A percentile compares a stretch with the other conserved stretches of the same genome.
Conservation (phyloP, 345 rosid genomes). For the Orychophragmus violaceus region DNA sequence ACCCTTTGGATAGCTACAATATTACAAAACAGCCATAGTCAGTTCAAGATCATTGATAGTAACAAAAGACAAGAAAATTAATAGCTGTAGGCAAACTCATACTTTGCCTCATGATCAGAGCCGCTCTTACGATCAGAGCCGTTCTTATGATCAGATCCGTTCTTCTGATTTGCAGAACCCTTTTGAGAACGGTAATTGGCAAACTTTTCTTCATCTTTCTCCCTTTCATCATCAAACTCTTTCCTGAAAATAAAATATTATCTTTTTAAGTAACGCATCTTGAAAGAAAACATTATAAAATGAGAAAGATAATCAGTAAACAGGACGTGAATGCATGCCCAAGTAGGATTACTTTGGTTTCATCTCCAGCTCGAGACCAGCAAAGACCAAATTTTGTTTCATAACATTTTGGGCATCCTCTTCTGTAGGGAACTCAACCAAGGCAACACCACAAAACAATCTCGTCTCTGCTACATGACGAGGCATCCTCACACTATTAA, state of each 20-base stretch:
- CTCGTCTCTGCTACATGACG: constrained; percentile 67
- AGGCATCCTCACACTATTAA: constrained; percentile 87
- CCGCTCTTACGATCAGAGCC: constrained; percentile 34
- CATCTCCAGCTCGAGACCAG: constrained; percentile 60
- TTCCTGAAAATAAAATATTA: constrained; percentile 44
- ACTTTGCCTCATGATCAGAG: constrained; percentile 49
- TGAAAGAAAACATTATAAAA: background rate
- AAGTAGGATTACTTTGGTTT: constrained; percentile 65
- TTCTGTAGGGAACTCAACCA: constrained; percentile 73
- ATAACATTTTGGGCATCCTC: constrained; percentile 64
- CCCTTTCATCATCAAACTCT: constrained; percentile 76
- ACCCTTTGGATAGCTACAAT: constrained; percentile 75
- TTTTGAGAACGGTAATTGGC: constrained; percentile 35
- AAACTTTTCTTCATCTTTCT: constrained; percentile 39
- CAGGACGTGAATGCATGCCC: background rate
- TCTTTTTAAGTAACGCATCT: background rate
- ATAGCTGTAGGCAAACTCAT: constrained; percentile 16
- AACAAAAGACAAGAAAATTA: background rate
- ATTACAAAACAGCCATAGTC: constrained; percentile 4
- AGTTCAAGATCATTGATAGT: constrained; percentile 7
- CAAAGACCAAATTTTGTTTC: constrained; percentile 54
- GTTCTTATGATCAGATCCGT: constrained; percentile 36
- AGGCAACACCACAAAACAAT: constrained; percentile 70
- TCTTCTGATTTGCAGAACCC: constrained; percentile 46
- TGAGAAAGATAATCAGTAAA: background rate